Evolutionary conservation across 139 green algal species (phyloP), one percentile per base, ranked within the genome.

Genomic region (Volvox africanus): DNA sequence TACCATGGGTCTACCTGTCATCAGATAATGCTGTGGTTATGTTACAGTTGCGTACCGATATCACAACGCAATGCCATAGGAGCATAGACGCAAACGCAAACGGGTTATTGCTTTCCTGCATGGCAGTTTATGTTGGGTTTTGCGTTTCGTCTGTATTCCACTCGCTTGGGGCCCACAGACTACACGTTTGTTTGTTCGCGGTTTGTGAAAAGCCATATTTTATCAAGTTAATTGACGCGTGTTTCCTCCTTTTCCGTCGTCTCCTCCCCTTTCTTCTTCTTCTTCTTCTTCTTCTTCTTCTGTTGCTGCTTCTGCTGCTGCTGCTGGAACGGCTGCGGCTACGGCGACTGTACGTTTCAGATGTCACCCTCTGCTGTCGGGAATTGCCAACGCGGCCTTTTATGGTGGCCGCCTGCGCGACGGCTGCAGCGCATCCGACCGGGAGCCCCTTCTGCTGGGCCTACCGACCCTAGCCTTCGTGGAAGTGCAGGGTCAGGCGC

Each of bases 401-500:
- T 99, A 98, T 86, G 93, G 93, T n/a, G 95, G 95, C 6, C 81
- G 82, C 0, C 94, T 99, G 24, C 36, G 95, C 17, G 94, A 98
- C 83, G 97, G 97, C 18, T 93, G 93, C 81, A 87, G 26, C 9
- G 69, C 88, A 0, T 67, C 82, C 36, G 80, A 97, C 32, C 92
- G 97, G 11, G n/a, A 62, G 0, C 79, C 96, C 0, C 91, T 98
- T 77, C 36, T 97, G 37, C 93, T 92, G 0, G 89, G 93, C 30
- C 93, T 98, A 78, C 91, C 94, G 2, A 88, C 94, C 22, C 87
- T 97, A 13, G 68, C 75, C 32, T 94, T 94, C 37, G 32, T 97
- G 67, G 93, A 97, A 61, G 61, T 24, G 30, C 22, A 26, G 37
- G 75, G 86, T 1, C 55, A 82, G 86, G 55, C 82, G 80, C 68